Evolutionary conservation across 140 eudicot genomes (phyloP), one percentile per base, ranked within the genome.

Genomic region (Ambrosia hybrid): DNA sequence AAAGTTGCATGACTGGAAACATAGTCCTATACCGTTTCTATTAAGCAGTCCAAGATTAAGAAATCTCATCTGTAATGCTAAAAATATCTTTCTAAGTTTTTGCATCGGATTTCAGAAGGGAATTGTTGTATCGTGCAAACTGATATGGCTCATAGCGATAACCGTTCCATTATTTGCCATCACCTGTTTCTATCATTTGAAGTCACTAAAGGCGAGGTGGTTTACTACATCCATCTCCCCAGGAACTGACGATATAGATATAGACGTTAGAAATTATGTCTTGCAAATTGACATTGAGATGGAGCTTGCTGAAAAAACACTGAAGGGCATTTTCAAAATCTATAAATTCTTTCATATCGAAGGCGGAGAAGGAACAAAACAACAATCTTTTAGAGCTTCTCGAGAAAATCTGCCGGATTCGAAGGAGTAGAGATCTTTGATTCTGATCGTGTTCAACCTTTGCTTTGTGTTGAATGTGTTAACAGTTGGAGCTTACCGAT

Each of bases 341-440:
- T 12, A 71, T 66, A 10, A 60, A 77, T 52, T 41, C 33, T 4
- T 33, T 77, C 48, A 77, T 80, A 14, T 15, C 33, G 1, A 80
- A 2, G 41, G 76, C 75, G 0, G 39, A 38, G 45, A 74, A 7
- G 10, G 80, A 65, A 63, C 72, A 80, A 41, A 65, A 51, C 15
- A 38, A 48, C 15, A 36, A 76, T 69, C 65, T 68, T 15, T 1
- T 33, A 36, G 13, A 76, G 57, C 80, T 82, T 68, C 58, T 79
- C 3, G 6, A 52, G 51, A n/a, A 79, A 75, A 38, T 76, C 73
- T 36, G 5, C 38, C 0, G 65, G 57, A 51, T 76, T 82, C 52
- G 46, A 69, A 1, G 84, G 90, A n/a, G 73, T 85, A 37, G 38
- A 49, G n/a, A 66, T 57, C 38, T 71, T 81, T 26, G 72, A 81